Evolutionary conservation across 2,329 filamentous ascomycete genomes (phyloP).

Genomic region (Aspergillus unguis): DNA sequence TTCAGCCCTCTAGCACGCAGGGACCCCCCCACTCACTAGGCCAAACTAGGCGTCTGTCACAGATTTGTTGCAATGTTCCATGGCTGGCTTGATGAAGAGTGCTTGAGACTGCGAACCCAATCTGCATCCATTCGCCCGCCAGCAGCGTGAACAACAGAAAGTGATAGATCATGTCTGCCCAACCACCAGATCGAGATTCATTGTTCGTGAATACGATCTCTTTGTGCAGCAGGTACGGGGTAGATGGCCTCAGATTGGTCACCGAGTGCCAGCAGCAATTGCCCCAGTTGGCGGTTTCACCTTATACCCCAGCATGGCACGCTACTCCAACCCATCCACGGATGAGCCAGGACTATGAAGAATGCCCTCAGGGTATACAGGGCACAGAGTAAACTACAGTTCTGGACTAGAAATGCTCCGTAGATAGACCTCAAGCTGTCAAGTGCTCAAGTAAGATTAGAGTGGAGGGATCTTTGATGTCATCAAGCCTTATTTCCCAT

Average conservation of each 20-base stretch:
- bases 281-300: too few relatives aligned
- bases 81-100: neutral
- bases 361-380: too few relatives aligned
- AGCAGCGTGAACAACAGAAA: neutral
- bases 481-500: constrained; percentile 5
- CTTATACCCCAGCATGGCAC: too few relatives aligned
- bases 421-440: too few relatives aligned
- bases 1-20: neutral
- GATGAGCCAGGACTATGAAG: too few relatives aligned
- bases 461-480: constrained; percentile 2
- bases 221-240: neutral
- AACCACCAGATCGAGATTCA: neutral
- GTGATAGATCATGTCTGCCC: neutral
- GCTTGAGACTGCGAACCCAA: neutral
- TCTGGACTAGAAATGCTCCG: too few relatives aligned
- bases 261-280: too few relatives aligned
- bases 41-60: neutral
- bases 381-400: too few relatives aligned
- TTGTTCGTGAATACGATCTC: neutral
- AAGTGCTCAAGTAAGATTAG: too few relatives aligned
- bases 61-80: neutral
- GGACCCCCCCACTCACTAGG: neutral
- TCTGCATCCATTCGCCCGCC: neutral
- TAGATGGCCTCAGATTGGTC: too few relatives aligned
- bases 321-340: too few relatives aligned